Base-by-base conservation (phyloP, 371 early-diverging fungal genomes). In the Nosema muscidifuracis region DNA sequence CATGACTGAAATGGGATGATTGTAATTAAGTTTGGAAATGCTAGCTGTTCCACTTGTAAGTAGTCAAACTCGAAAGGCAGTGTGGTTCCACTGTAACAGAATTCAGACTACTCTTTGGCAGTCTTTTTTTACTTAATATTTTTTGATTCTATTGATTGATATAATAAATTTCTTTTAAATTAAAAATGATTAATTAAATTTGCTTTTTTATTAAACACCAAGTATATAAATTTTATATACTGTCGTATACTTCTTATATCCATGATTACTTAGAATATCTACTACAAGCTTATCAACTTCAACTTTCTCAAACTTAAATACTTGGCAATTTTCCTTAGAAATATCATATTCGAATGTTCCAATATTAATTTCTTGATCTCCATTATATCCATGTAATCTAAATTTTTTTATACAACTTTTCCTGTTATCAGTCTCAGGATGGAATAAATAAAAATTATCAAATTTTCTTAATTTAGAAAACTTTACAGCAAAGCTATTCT, bases 181-280 rank as follows among this genome's bases (percentile, higher is more conserved):
- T 36, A 36, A 7, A 36, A 36, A 36, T 36, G 7, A 36, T 7
- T 12, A 36, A 36, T 7, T n/a, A 36, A 36, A 36, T 36, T 7
- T 36, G 12, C 12, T 36, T 36, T 7, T 36, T 36, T 36, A 7
- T 36, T 36, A 26, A 9, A 53, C 30, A 26, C 77, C 80, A 77
- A 75, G 67, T 61, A 71, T 67, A 66, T 71, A 80, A 30, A 80
- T 42, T 56, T 76, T 80, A 50, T 80, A 80, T 26, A 80, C 60
- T 30, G 77, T 74, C 3, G 76, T 77, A 44, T 71, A 80, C 44
- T 64, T 53, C 34, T 71, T 73, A 24, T 60, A 26, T 34, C 80
- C 80, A 40, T 77, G 65, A 61, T 80, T 80, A 42, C 57, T 65
- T 47, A 66, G 64, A 31, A 76, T 65, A 53, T 38, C 33, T 38